Base-by-base conservation (phyloP, 1,139 yeast species). In the Wickerhamiella pararugosa region DNA sequence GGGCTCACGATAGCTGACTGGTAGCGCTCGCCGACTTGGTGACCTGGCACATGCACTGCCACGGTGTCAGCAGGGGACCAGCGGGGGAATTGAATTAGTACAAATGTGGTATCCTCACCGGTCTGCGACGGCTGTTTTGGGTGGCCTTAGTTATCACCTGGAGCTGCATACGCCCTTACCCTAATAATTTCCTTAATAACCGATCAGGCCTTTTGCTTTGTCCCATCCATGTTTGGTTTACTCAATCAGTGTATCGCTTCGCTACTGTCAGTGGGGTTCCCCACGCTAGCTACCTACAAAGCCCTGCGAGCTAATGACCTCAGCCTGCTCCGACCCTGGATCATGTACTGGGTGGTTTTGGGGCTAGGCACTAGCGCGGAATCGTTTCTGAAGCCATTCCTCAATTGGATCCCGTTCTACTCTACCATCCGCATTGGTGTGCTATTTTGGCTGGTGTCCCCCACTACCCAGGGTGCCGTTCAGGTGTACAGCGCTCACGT, bases 261-360 rank as follows among this genome's bases (percentile, higher is more conserved):
- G 34, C 3, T 27, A 21, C 7, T 59, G 7, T 66, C 76, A 6
- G 64, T 70, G 34, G 66, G 67, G 6, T 71, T 71, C 53, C 82
- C 82, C 5, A 62, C 73, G n/a, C 57, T 72, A 48, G 79, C 76
- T 34, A 71, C 80, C 5, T 74, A 67, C 55, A 66, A 64, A 47
- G 74, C 79, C 3, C 65, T 73, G 47, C 66, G 69, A 47, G 62
- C 63, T 41, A 66, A 69, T 51, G 67, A 68, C 47, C 55, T 67
- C 44, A 53, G 70, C 25, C 56, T 66, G 9, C 56, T 72, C 34
- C 73, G 73, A 43, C 73, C 75, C 49, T 75, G 80, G 81, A 63
- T 74, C 39, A 68, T 74, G 51, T 76, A 72, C 58, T 75, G 81
- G 81, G 67, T 73, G 25, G 75, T 74, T 2, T 55, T 64, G 43